phyloP scores from a whole-genome alignment of 1,284 basidiomycete genomes.

The Gastroboletus turbinatus region DNA sequence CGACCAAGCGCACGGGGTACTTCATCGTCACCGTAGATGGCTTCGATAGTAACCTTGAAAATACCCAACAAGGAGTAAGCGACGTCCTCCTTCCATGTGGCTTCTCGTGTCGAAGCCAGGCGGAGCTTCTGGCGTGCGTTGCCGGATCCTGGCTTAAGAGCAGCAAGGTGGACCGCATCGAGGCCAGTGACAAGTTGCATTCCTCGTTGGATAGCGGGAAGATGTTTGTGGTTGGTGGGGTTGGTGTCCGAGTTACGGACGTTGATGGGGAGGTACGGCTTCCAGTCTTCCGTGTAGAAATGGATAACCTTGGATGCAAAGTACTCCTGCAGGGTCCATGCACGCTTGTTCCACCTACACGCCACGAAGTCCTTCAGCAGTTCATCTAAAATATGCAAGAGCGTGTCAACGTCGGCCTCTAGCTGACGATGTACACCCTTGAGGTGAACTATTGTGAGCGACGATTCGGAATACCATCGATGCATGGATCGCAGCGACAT shows the following conservation, averaged over 20 bases:
- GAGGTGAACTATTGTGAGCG: conserved; percentile 13
- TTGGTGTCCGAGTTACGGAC: neutral
- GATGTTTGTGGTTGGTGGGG: neutral
- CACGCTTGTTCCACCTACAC: conserved; percentile 15
- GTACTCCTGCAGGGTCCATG: conserved; percentile 18
- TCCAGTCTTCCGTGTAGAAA: neutral
- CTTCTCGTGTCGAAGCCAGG: conserved; percentile 6
- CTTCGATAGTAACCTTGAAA: conserved; percentile 7
- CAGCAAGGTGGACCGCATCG: neutral
- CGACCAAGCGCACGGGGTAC: conserved; percentile 5
- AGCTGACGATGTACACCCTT: conserved; percentile 3
- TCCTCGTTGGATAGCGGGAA: neutral
- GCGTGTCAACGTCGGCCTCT: neutral
- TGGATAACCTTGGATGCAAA: conserved; percentile 8
- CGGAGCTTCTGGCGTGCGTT: conserved; percentile 10
- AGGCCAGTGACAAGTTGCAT: conserved; percentile 7
- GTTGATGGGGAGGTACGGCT: conserved; percentile 4
- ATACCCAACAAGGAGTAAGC: conserved; percentile 10
- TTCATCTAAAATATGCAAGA: neutral
- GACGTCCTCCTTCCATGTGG: conserved; percentile 4
- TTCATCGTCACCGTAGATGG: conserved; percentile 8
- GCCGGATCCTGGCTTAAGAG: conserved; percentile 2
- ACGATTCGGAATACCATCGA: conserved; percentile 11
- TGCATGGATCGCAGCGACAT: conserved; percentile 17
- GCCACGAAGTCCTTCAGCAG: neutral